These are phyloP conservation scores for Niveomyces coronatus DNA, from an alignment of 2,329 filamentous ascomycete genomes.

Conservation along the genomic window DNA sequence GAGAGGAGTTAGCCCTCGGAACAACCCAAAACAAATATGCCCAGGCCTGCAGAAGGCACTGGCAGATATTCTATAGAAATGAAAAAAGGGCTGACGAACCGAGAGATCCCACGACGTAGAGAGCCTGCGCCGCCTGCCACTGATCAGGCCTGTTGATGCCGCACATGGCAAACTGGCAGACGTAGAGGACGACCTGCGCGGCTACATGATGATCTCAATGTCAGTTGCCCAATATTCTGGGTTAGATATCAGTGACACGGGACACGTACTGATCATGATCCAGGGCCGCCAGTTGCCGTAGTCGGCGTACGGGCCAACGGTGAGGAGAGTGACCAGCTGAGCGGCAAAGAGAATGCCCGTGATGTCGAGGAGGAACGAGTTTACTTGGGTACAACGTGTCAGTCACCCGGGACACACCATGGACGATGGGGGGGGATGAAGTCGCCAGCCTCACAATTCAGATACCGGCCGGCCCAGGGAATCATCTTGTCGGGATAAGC, in stretches of 20 bases:
- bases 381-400: too few relatives aligned
- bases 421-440: background rate
- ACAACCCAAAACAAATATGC: too few relatives aligned
- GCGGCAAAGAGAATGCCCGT: slow-evolving; percentile 15
- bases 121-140: slow-evolving; percentile 13
- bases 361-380: slow-evolving; percentile 13
- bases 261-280: slow-evolving; percentile 14
- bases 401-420: background rate
- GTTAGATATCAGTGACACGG: background rate
- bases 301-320: slow-evolving; percentile 15
- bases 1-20: too few relatives aligned
- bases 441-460: background rate
- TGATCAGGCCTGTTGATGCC: slow-evolving; percentile 12
- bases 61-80: too few relatives aligned
- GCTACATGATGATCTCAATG: background rate
- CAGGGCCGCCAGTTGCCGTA: slow-evolving; percentile 16
- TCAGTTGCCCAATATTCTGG: too few relatives aligned
- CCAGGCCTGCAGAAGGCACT: too few relatives aligned
- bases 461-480: slow-evolving; percentile 8
- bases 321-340: slow-evolving; percentile 14
- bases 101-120: slow-evolving; percentile 14
- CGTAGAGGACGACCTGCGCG: slow-evolving; percentile 10
- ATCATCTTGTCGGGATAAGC: slow-evolving; percentile 7
- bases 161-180: slow-evolving; percentile 14
- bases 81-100: too few relatives aligned